Conservation (phyloP, 768 basidiomycete species). For the Phanerochaete sordida region DNA sequence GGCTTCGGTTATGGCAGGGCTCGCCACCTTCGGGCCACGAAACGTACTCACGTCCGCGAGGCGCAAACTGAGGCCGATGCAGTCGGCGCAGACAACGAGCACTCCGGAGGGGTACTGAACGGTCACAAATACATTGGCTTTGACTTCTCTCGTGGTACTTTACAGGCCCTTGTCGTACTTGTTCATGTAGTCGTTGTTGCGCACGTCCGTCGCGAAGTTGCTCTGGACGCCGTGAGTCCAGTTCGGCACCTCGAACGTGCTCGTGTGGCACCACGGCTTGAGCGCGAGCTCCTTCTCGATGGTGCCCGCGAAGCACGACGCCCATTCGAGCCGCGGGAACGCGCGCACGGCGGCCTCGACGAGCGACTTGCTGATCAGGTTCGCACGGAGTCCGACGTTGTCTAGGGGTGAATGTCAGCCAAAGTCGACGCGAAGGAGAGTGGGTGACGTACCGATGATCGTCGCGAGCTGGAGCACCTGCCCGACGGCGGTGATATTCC, state of each 20-base stretch:
- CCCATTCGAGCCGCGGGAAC: slow-evolving; percentile 45
- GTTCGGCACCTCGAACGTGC: slow-evolving; percentile 42
- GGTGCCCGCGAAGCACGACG: slow-evolving; percentile 37
- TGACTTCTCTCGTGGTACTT: too few relatives aligned
- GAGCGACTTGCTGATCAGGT: slow-evolving; percentile 38
- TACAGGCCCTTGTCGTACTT: neutral
- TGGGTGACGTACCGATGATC: slow-evolving; percentile 34
- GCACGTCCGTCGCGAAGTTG: slow-evolving; percentile 45
- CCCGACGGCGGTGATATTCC: slow-evolving; percentile 49
- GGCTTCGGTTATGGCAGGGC: too few relatives aligned
- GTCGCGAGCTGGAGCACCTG: slow-evolving; percentile 48
- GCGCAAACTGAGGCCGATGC: too few relatives aligned
- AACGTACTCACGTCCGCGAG: too few relatives aligned
- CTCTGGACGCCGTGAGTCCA: slow-evolving; percentile 42
- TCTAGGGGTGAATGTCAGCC: slow-evolving; percentile 9
- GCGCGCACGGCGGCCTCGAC: slow-evolving; percentile 37
- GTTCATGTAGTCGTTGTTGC: slow-evolving; percentile 39
- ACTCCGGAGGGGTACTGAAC: too few relatives aligned
- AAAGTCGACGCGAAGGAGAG: neutral
- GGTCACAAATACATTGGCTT: too few relatives aligned
- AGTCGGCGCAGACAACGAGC: too few relatives aligned
- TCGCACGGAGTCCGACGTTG: slow-evolving; percentile 44
- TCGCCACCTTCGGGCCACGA: too few relatives aligned
- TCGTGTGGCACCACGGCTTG: slow-evolving; percentile 51
- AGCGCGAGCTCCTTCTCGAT: slow-evolving; percentile 42